These are phyloP conservation scores for Cyanidioschyzon merolae DNA, from an alignment of 23 red algal species.

Conservation along the genomic window DNA sequence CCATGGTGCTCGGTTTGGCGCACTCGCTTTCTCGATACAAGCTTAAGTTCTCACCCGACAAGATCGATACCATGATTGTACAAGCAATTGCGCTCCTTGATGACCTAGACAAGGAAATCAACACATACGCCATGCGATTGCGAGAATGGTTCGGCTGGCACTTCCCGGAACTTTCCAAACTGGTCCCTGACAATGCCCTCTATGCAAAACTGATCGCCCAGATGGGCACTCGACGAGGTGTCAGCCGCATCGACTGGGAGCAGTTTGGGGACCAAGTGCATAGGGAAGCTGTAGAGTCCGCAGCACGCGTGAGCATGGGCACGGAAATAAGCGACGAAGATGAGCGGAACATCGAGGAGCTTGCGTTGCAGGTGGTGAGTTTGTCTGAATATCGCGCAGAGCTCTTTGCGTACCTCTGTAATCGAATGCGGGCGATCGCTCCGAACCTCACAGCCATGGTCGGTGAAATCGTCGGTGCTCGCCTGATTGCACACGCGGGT, in stretches of 20 bases:
- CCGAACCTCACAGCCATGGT: conserved; percentile 94
- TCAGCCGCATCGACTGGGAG: conserved; percentile 42
- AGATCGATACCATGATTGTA: conserved; percentile 87
- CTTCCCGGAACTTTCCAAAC: conserved; percentile 89
- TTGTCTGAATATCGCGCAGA: conserved; percentile 73
- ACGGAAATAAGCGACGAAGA: conserved; percentile 87
- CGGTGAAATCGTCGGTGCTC: conserved; percentile 83
- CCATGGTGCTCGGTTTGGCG: conserved; percentile 78
- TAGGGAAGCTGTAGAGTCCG: conserved; percentile 44
- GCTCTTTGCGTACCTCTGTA: conserved; percentile 81
- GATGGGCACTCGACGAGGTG: conserved; percentile 46
- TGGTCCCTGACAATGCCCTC: conserved; percentile 72
- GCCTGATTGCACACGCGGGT: conserved; percentile 91
- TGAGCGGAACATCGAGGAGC: conserved; percentile 48
- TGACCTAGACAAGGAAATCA: conserved; percentile 98
- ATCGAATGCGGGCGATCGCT: conserved; percentile 84
- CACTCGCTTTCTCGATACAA: conserved; percentile 86
- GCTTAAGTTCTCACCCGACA: conserved; percentile 89
- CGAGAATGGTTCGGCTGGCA: conserved; percentile 99
- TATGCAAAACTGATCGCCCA: conserved; percentile 62
- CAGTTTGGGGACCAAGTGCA: conserved; percentile 30
- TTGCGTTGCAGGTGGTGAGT: conserved; percentile 55
- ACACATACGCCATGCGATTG: conserved; percentile 91
- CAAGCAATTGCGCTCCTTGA: conserved; percentile 84
- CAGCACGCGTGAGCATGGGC: conserved; percentile 73